phyloP scores from a whole-genome alignment of 2,329 filamentous ascomycete genomes.

The Claviceps sp. region DNA sequence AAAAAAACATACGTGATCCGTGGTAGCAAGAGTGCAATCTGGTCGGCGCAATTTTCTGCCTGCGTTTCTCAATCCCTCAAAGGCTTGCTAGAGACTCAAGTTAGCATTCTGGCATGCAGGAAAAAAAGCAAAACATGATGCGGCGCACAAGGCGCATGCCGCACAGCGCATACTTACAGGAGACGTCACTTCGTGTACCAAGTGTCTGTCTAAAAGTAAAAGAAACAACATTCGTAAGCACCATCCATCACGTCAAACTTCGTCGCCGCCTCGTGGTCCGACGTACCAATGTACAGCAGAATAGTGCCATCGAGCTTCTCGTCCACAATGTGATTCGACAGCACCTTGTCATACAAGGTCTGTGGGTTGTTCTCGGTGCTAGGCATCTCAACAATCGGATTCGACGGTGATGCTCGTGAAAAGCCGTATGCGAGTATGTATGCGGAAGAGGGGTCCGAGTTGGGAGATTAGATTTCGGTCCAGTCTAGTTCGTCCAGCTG shows the following conservation, averaged over 20 bases:
- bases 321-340: slow-evolving; percentile 86
- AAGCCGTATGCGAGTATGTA: neutral
- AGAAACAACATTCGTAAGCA: neutral
- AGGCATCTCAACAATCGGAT: slow-evolving; percentile 44
- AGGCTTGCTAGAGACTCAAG: slow-evolving; percentile 59
- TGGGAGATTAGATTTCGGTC: neutral
- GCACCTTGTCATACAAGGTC: slow-evolving; percentile 96
- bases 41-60: slow-evolving; percentile 78
- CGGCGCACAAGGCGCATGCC: no score
- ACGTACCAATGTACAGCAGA: slow-evolving; percentile 80
- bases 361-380: slow-evolving; percentile 56
- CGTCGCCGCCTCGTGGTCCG: neutral
- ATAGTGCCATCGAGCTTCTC: slow-evolving; percentile 89
- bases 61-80: slow-evolving; percentile 87
- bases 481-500: neutral
- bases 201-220: slow-evolving; percentile 59
- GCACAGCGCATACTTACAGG: slow-evolving; percentile 44
- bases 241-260: neutral
- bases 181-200: slow-evolving; percentile 97
- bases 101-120: neutral
- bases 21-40: slow-evolving; percentile 92
- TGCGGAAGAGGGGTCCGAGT: no score
- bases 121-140: no score
- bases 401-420: neutral
- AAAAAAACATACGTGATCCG: slow-evolving; percentile 66